Base-by-base conservation (phyloP, 345 rosid genomes). In the Laguncularia racemosa region DNA sequence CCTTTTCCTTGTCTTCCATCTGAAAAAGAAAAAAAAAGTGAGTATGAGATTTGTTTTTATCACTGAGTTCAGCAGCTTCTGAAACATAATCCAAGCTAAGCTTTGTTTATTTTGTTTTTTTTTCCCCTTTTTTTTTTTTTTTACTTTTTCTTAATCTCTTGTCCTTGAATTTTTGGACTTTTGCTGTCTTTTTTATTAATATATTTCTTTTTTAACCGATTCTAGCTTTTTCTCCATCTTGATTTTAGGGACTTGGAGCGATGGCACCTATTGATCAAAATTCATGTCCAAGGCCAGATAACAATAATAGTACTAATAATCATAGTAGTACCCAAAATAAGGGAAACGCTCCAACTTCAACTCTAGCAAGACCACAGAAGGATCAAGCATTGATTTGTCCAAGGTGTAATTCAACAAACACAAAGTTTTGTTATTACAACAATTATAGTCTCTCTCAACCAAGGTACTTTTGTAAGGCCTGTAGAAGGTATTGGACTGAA, bases 331-430 rank as follows among this genome's bases (percentile, higher is more conserved):
- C 9, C 33, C 56, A 79, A 28, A 67, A 66, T 23, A 15, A 76
- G 20, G 47, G 72, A 17, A 77, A 59, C 49, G 46, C 82, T 47
- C 59, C 80, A 16, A 51, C 72, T 66, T 74, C 52, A 81, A 77
- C 28, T 80, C 81, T 59, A 68, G 18, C 44, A 14, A n/a, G 54
- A 15, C 54, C 46, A 16, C 16, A 18, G 44, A 59, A 59, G 40
- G 62, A 59, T 10, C 45, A 59, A 53, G 62, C 51, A n/a, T 33
- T 59, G 45, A 59, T n/a, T 53, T 59, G 62, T 45, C 53, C 62
- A 53, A 48, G 62, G 23, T 59, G 62, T 44, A 48, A n/a, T 14
- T 59, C 62, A 19, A 46, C 43, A 21, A 59, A 59, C 62, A 59
- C 62, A 52, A 59, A 59, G 62, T 59, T 59, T 53, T 59, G 62